Evolutionary conservation across 129 eudicot genomes (phyloP), one percentile per base, ranked within the genome.

Genomic region (Smallanthus sonchifolius): DNA sequence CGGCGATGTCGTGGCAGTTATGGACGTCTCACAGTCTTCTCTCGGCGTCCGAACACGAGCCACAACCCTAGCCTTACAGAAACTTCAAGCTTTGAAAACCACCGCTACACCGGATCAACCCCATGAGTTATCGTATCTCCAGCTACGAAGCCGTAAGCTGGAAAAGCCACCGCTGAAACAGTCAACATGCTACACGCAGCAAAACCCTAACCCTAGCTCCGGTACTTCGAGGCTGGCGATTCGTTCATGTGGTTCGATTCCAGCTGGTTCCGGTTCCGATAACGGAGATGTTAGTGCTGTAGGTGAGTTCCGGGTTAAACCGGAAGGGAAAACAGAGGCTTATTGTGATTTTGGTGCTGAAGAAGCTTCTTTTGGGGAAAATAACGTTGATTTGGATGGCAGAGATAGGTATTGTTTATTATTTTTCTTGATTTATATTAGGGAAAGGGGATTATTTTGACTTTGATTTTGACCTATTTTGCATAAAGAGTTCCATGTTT

Each of bases 21-120:
- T 86, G 76, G 91, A 88, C 10, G 79, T 79, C 17, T 81, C 90
- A 10, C 81, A 83, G 44, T 72, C 85, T 42, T 60, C 85, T 19
- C 80, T 84, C 15, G 96, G 96, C 38, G 97, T 88, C 7, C 89
- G 95, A 0, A 91, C 95, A 16, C 81, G 98, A n/a, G 98, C 98
- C 60, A 84, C 83, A 84, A 92, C 96, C 76, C 87, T 87, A 62
- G 96, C 98, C 10, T 82, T 92, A n/a, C 95, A 89, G 54, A 77
- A 79, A 32, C 88, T 81, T 4, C 87, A 79, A 40, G 55, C 91
- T 15, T 55, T 75, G 17, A 66, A 70, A 39, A n/a, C 83, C 65
- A 19, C 75, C 17, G 35, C 40, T 28, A 14, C 80, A 15, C 49
- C 49, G 20, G 73, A 51, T 4, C 59, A 67, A 1, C 64, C 68